These are phyloP conservation scores for Asclepias syriaca DNA, from an alignment of 257 asterid genomes.

Conservation along the genomic window DNA sequence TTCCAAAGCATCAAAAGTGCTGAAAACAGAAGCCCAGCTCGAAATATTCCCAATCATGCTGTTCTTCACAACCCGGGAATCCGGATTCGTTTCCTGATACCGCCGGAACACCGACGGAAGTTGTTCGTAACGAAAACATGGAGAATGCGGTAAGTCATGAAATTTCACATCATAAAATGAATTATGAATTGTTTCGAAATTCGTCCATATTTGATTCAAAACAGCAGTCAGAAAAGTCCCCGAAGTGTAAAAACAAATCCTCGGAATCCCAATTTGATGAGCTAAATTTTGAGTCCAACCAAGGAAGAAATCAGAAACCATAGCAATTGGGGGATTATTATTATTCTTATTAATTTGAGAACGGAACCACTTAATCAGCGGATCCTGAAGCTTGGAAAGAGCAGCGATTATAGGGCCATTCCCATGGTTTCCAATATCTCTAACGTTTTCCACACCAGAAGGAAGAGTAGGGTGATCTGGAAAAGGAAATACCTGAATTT, in stretches of 20 bases:
- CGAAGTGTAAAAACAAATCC: slow-evolving; percentile 40
- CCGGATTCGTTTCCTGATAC: slow-evolving; percentile 28
- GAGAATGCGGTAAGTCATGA: slow-evolving; percentile 43
- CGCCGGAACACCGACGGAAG: slow-evolving; percentile 45
- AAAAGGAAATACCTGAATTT: slow-evolving; percentile 52
- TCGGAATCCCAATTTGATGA: slow-evolving; percentile 34
- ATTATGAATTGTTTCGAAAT: slow-evolving; percentile 12
- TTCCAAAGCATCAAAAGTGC: slow-evolving; percentile 48
- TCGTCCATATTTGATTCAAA: slow-evolving; percentile 29
- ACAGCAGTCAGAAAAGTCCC: slow-evolving; percentile 30
- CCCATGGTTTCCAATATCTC: slow-evolving; percentile 58
- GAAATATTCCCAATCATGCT: slow-evolving; percentile 37
- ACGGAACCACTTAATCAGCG: slow-evolving; percentile 47
- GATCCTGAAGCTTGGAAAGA: slow-evolving; percentile 36
- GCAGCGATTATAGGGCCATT: slow-evolving; percentile 45
- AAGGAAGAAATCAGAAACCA: slow-evolving; percentile 64
- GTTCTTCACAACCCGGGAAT: slow-evolving; percentile 22
- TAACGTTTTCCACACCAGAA: slow-evolving; percentile 56
- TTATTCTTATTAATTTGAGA: slow-evolving; percentile 20
- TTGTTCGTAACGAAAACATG: slow-evolving; percentile 38
- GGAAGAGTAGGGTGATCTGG: slow-evolving; percentile 60
- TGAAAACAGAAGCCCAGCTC: slow-evolving; percentile 55
- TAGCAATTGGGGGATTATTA: slow-evolving; percentile 47
- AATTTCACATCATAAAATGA: slow-evolving; percentile 21
- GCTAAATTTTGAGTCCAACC: slow-evolving; percentile 69